These are phyloP conservation scores for Colletotrichum limetticola DNA, from an alignment of 2,329 filamentous ascomycete genomes.

Conservation along the genomic window DNA sequence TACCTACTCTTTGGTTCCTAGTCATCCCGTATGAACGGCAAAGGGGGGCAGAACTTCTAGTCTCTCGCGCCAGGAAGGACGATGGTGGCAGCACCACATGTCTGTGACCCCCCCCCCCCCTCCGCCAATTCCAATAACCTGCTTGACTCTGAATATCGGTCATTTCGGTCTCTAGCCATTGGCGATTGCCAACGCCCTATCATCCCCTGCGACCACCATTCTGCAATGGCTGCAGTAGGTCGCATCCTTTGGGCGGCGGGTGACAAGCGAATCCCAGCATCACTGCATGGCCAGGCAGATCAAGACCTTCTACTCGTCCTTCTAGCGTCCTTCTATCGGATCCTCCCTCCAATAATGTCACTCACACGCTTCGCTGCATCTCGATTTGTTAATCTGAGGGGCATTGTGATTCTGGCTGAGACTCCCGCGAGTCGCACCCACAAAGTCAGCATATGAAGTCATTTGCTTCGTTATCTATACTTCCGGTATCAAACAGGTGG, in stretches of 20 bases:
- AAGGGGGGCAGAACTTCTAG: neutral
- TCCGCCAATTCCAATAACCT: neutral
- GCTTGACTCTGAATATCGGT: neutral
- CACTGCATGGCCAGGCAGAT: neutral
- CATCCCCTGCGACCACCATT: neutral
- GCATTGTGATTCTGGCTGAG: constrained; percentile 12
- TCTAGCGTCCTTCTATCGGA: constrained; percentile 28
- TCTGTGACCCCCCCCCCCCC: neutral
- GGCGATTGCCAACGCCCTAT: neutral
- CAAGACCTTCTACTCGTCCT: constrained; percentile 17
- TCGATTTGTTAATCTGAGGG: constrained; percentile 12
- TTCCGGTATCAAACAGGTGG: constrained; percentile 20
- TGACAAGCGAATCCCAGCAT: constrained; percentile 18
- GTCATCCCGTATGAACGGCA: neutral
- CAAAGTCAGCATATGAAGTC: constrained; percentile 12
- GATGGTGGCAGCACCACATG: neutral
- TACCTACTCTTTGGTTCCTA: too few species aligned
- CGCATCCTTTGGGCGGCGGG: neutral
- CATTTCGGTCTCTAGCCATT: neutral
- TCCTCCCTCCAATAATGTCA: constrained; percentile 1
- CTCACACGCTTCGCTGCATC: neutral
- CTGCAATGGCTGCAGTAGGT: neutral
- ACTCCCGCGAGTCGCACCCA: constrained; percentile 20
- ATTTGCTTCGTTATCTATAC: constrained; percentile 9
- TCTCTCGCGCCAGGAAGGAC: neutral